Evolutionary conservation across 371 early-diverging fungal genomes (phyloP).

Genomic region (Mortierella sp.): DNA sequence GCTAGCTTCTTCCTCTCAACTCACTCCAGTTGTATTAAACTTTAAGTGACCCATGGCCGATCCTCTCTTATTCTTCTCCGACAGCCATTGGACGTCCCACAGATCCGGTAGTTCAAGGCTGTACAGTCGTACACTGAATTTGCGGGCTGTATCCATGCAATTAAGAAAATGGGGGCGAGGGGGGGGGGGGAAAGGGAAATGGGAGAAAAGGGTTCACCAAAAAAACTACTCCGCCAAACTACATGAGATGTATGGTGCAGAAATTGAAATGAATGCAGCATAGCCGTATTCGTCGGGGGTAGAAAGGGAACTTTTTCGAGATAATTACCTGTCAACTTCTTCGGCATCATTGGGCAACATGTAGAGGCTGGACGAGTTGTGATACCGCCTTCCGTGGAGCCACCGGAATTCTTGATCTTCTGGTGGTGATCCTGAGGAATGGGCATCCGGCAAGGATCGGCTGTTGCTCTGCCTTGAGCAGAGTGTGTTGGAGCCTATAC

Average conservation of each 20-base stretch:
- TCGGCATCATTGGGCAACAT: conserved; percentile 48
- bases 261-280: background rate
- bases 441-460: conserved; percentile 13
- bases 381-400: conserved; percentile 35
- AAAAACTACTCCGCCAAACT: too few relatives aligned
- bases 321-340: conserved; percentile 51
- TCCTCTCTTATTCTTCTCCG: background rate
- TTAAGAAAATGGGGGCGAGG: background rate
- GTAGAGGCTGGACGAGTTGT: conserved; percentile 36
- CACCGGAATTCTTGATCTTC: conserved; percentile 31
- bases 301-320: too few relatives aligned
- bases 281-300: too few relatives aligned
- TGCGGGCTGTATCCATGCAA: too few relatives aligned
- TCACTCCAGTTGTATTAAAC: conserved; percentile 26
- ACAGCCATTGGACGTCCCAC: background rate
- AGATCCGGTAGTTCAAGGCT: too few relatives aligned
- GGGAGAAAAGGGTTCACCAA: too few relatives aligned
- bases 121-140: too few relatives aligned
- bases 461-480: conserved; percentile 8
- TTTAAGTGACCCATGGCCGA: conserved; percentile 9
- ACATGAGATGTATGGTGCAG: too few relatives aligned
- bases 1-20: background rate
- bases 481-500: conserved; percentile 17
- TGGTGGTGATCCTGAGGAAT: background rate
- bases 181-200: background rate